Evolutionary conservation across 169 alveolate genomes (phyloP), one percentile per base, ranked within the genome.

Genomic region (Babesia ovata): DNA sequence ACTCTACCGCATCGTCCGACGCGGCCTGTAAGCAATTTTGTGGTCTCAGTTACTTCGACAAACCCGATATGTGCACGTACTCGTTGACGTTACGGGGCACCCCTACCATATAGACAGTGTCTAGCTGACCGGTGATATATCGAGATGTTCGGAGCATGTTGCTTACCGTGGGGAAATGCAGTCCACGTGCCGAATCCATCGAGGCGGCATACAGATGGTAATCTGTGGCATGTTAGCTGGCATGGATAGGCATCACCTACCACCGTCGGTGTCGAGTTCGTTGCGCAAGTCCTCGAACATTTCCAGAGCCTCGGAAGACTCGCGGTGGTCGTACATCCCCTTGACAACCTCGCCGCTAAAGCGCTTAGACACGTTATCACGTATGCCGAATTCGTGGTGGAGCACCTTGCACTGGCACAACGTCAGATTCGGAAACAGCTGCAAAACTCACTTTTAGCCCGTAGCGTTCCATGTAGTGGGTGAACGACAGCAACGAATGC

Each of bases 151-250:
- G 19, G 50, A 1, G 7, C 22, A n/a, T 46, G 8, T n/a, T 6
- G 26, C 85, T 42, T 57, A 81, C 88, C 77, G 65, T 39, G 39
- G 88, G 75, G 6, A 81, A 33, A 60, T 81, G 88, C n/a, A 83
- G 59, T 24, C 90, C 90, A 17, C 90, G 70, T 3, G 90, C 90
- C 2, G 90, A 83, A 46, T 83, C 90, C 58, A 73, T 75, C 0
- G 90, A 83, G n/a, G 88, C 90, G 24, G 69, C 61, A 16, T 70
- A 56, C 28, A 71, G 19, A 22, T 54, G 29, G 14, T 36, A 28
- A 33, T 46, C 88, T 81, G 73, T 12, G 39, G 19, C 39, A 39
- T 24, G 14, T 21, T 10, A 21, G 59, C 16, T 4, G 22, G 13
- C 8, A 10, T 0, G 10, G 11, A 45, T 11, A 7, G 17, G 28